Base-by-base conservation (phyloP, 306 rosid genomes). In the Ziziphus jujuba region DNA sequence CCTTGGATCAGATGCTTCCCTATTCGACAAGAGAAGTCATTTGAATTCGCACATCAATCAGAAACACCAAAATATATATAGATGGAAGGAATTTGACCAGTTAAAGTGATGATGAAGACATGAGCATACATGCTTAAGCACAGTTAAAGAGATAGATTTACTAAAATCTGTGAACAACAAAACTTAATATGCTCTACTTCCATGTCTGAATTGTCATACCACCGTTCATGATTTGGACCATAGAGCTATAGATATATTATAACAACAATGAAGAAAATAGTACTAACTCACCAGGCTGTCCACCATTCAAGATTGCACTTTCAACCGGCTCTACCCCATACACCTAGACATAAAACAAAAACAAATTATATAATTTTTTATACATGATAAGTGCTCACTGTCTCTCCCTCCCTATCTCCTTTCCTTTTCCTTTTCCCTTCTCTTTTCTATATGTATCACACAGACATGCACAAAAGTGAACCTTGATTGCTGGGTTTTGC, bases 291-390 rank as follows among this genome's bases (percentile, higher is more conserved):
- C 96, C 89, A 55, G 80, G 87, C 28, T 49, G 35, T 81, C 96
- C 98, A 71, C 98, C 95, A 70, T 35, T 82, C 72, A 92, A 69
- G 65, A 87, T 80, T 62, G 95, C 77, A 80, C 96, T 92, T 77
- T 89, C 96, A n/a, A 34, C 64, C 25, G 96, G 96, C 79, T 92
- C 95, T 56, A 92, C 87, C 36, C 91, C 96, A 72, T 79, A 84
- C 17, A 89, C 70, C 98, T 85, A 43, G 15, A 50, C 3, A 50
- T 25, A 56, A 34, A 31, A 21, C 57, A 66, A 59, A 62, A 2
- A 69, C 63, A 20, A 5, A 44, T 33, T 8, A 47, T 7, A 54
- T 40, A 9, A 40, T 40, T 10, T 40, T 40, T 40, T 40, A 50
- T 73, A 44, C 57, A 44, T 12, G 13, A 5, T 40, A 22, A 23